A percentile compares a stretch with the other conserved stretches of the same genome.
phyloP scores from a whole-genome alignment of 2,329 filamentous ascomycete genomes.

The Aspergillus ochraceus region DNA sequence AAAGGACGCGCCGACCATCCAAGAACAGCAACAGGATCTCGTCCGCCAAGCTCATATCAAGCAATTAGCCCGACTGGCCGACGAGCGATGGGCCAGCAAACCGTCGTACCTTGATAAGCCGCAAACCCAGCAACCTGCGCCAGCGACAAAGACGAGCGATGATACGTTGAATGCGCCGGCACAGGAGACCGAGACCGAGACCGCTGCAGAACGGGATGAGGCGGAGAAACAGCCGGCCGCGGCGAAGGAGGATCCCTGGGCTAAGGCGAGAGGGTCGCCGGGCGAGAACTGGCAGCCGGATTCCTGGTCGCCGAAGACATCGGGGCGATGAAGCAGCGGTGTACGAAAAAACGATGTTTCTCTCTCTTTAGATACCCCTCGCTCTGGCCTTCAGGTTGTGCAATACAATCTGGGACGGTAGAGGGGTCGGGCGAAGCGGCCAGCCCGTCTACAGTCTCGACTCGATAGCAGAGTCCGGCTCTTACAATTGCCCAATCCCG shows the following conservation, averaged over 20 bases:
- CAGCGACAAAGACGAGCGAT: conserved; percentile 46
- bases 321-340: conserved; percentile 34
- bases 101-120: conserved; percentile 60
- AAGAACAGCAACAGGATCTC: conserved; percentile 61
- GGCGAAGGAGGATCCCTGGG: conserved; percentile 56
- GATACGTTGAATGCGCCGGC: conserved; percentile 36
- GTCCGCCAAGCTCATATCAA: conserved; percentile 59
- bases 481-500: no score
- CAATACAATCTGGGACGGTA: no score
- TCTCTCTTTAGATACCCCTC: not conserved
- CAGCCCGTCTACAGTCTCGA: not conserved
- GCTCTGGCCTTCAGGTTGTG: no score
- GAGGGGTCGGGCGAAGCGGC: no score
- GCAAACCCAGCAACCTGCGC: conserved; percentile 48
- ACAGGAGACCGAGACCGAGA: not conserved
- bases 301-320: conserved; percentile 58
- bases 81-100: conserved; percentile 62
- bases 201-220: conserved; percentile 10
- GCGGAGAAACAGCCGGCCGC: conserved; percentile 23
- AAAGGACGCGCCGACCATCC: conserved; percentile 53
- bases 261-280: conserved; percentile 53
- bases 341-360: not conserved
- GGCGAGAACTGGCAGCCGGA: conserved; percentile 68
- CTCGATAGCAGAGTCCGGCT: no score
- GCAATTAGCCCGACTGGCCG: conserved; percentile 58